Evolutionary conservation across 202 grass and related monocot species (phyloP), one percentile per base, ranked within the genome.

Genomic region (Setaria italica): DNA sequence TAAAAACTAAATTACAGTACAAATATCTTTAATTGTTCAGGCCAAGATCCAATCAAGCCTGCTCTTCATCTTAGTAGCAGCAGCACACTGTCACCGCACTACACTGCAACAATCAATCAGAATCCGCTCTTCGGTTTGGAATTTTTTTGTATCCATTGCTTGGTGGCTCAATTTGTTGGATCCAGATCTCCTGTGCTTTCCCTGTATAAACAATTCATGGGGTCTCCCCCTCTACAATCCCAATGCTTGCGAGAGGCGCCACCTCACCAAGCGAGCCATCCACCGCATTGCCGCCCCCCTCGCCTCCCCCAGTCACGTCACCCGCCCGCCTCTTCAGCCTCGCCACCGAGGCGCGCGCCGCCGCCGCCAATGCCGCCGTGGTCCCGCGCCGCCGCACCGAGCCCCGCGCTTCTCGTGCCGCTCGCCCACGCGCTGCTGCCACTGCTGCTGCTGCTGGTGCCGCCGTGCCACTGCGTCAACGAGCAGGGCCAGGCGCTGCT

Each of bases 161-260:
- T 45, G 42, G 42, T 45, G 42, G 74, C 43, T 83, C 89, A 79
- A 92, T 25, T 25, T 25, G 25, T 92, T 90, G 84, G 97, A 96
- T 97, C 94, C 90, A 99, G 94, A 94, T 97, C 97, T 94, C 87
- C 29, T 77, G 86, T 71, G 62, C 82, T 91, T 91, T 85, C 72
- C 50, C 46, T 35, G 90, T 94, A 99, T 96, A 99, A 94, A 99
- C 90, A 96, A 99, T 93, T 91, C 87, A 88, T 94, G 89, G 97
- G 90, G 90, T 96, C 85, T 85, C 93, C 93, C 80, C 87, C 92
- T 97, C 87, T 91, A 83, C 93, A 91, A 95, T 95, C 95, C 93
- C 90, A 92, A 95, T 83, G 93, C 46, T 78, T 72, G 79, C 70
- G 37, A 53, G 76, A 72, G 77, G 76, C 70, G 85, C 85, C 81